phyloP scores from a whole-genome alignment of 225 moss, liverwort and hornwort genomes.

The Marchantia polymorpha region DNA sequence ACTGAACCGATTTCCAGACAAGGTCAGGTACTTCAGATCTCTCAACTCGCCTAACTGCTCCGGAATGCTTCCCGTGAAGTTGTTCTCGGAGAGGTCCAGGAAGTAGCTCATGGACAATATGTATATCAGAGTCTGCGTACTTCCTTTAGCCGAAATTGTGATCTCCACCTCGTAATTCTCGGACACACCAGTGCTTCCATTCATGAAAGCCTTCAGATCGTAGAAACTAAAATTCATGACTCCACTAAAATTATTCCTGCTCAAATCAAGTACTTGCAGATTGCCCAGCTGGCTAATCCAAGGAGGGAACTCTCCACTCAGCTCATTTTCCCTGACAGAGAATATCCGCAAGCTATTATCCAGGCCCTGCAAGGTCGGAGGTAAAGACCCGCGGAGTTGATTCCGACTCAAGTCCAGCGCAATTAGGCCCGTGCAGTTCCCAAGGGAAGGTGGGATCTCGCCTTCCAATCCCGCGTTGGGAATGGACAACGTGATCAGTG shows the following conservation, averaged over 20 bases:
- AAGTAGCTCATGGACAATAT: constrained; percentile 29
- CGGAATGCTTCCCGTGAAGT: constrained; percentile 32
- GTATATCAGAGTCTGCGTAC: constrained; percentile 30
- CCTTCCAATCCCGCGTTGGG: constrained; percentile 37
- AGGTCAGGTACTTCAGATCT: constrained; percentile 24
- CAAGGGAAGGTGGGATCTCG: constrained; percentile 44
- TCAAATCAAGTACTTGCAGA: constrained; percentile 41
- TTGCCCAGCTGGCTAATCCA: constrained; percentile 23
- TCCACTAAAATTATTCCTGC: constrained; percentile 32
- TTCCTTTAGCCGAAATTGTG: constrained; percentile 37
- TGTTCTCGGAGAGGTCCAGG: constrained; percentile 46
- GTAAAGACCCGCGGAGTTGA: constrained; percentile 30
- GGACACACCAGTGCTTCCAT: background rate
- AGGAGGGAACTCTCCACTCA: constrained; percentile 33
- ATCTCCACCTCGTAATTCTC: constrained; percentile 10
- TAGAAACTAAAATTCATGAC: constrained; percentile 18
- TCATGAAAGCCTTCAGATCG: constrained; percentile 29
- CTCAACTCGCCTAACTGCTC: constrained; percentile 23
- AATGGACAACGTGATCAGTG: constrained; percentile 26
- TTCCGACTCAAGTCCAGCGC: constrained; percentile 43
- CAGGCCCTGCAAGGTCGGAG: constrained; percentile 21
- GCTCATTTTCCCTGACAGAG: constrained; percentile 25
- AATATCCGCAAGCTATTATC: constrained; percentile 25
- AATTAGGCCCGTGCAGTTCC: constrained; percentile 38
- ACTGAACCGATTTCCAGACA: constrained; percentile 32